Evolutionary conservation across 805 yeast genomes (phyloP).

Genomic region (Barnettozyma populi): DNA sequence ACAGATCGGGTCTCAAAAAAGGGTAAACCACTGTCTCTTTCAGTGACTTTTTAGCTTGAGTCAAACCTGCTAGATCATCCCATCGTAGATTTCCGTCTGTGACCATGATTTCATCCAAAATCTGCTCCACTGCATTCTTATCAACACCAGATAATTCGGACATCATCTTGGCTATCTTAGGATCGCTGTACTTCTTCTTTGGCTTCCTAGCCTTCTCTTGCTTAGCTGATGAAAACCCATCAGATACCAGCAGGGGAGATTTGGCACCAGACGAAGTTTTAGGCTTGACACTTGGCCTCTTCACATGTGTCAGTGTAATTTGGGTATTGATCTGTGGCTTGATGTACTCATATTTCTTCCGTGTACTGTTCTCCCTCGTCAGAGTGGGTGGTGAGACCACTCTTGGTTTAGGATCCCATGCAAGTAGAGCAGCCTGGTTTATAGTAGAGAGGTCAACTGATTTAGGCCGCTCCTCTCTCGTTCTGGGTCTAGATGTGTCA

Average conservation of each 20-base stretch:
- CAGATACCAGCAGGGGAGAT: slow-evolving; percentile 1
- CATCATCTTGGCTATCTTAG: slow-evolving; percentile 26
- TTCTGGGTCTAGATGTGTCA: slow-evolving; percentile 16
- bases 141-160: slow-evolving; percentile 61
- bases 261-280: background rate
- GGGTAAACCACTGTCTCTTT: slow-evolving; percentile 97
- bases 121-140: slow-evolving; percentile 70
- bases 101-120: slow-evolving; percentile 80
- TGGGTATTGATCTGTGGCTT: slow-evolving; percentile 25
- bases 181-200: slow-evolving; percentile 15
- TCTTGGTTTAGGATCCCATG: slow-evolving; percentile 22
- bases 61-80: slow-evolving; percentile 94
- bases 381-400: slow-evolving; percentile 10
- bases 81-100: slow-evolving; percentile 89
- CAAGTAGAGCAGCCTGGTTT: slow-evolving; percentile 22
- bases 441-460: slow-evolving; percentile 21
- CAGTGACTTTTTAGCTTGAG: slow-evolving; percentile 78
- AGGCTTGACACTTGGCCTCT: slow-evolving; percentile 4
- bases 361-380: slow-evolving; percentile 1
- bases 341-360: slow-evolving; percentile 20
- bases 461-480: slow-evolving; percentile 19
- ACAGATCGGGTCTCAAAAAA: slow-evolving; percentile 86
- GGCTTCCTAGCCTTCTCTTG: background rate
- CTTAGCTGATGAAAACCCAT: background rate
- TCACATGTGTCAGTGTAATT: slow-evolving; percentile 19